Conservation (phyloP, 1,284 basidiomycete species). For the Tilletiaria anomala region DNA sequence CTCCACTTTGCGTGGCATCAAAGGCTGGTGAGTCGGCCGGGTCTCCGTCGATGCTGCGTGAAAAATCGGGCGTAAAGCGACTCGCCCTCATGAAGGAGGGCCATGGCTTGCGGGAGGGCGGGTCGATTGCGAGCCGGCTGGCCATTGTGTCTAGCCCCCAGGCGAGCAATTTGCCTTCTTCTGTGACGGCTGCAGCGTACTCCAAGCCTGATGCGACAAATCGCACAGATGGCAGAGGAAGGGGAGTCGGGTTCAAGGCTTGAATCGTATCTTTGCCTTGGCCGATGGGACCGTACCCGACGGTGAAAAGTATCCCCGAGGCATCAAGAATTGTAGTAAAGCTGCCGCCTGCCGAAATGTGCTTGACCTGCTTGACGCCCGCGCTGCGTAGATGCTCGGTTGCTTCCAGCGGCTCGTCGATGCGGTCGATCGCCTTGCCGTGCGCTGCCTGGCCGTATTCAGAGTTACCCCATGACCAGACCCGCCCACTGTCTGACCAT, state of each 20-base stretch:
- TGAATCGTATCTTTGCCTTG: neutral
- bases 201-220: conserved; percentile 1
- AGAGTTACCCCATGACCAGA: conserved; percentile 3
- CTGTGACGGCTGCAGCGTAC: neutral
- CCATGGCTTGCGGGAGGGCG: no score
- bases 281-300: conserved; percentile 3
- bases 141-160: conserved; percentile 1
- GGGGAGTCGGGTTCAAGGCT: neutral
- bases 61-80: no score
- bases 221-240: neutral
- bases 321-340: conserved; percentile 1
- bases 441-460: conserved; percentile 2
- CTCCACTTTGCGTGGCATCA: no score
- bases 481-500: neutral
- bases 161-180: neutral
- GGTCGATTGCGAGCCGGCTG: conserved; percentile 2
- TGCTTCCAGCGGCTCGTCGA: neutral
- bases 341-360: conserved; percentile 3
- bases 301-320: neutral
- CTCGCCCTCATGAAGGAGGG: no score
- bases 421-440: neutral
- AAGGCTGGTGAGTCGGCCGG: no score
- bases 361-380: neutral
- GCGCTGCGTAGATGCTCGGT: neutral
- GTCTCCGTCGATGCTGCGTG: no score